These are phyloP conservation scores for Aureobasidium subglaciale DNA, from an alignment of 2,329 filamentous ascomycete species.

Conservation along the genomic window DNA sequence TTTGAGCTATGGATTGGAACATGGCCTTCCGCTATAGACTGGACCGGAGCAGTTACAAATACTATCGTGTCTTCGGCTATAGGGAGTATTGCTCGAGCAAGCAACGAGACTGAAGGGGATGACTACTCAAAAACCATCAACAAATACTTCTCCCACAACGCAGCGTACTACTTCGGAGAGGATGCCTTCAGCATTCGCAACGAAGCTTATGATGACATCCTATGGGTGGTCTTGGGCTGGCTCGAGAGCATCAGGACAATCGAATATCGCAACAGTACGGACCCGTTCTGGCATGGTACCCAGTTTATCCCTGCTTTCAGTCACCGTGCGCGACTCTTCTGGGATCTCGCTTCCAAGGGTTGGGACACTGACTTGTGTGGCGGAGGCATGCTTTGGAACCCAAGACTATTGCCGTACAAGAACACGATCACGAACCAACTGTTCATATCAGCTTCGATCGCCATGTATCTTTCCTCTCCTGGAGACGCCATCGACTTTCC, in stretches of 20 bases:
- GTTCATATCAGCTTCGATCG: slow-evolving; percentile 74
- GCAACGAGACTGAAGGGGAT: neutral
- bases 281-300: slow-evolving; percentile 60
- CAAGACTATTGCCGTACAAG: slow-evolving; percentile 74
- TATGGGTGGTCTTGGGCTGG: slow-evolving; percentile 93
- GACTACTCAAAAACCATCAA: slow-evolving; percentile 45
- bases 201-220: slow-evolving; percentile 85
- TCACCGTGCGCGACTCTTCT: slow-evolving; percentile 77
- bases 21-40: slow-evolving; percentile 84
- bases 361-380: slow-evolving; percentile 77
- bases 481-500: slow-evolving; percentile 69
- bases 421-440: slow-evolving; percentile 95
- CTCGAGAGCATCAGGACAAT: slow-evolving; percentile 75
- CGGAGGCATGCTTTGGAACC: slow-evolving; percentile 91
- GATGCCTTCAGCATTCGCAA: slow-evolving; percentile 66
- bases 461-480: slow-evolving; percentile 86
- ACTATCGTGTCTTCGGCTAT: slow-evolving; percentile 58
- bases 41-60: slow-evolving; percentile 80
- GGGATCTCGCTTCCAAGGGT: slow-evolving; percentile 67
- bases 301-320: slow-evolving; percentile 73
- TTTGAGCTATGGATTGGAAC: slow-evolving; percentile 71
- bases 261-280: slow-evolving; percentile 53
- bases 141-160: slow-evolving; percentile 68
- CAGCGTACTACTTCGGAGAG: slow-evolving; percentile 80
- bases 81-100: neutral